Evolutionary conservation across 2,329 filamentous ascomycete species (phyloP), one percentile per base, ranked within the genome.

Genomic region (Fusarium palustre): DNA sequence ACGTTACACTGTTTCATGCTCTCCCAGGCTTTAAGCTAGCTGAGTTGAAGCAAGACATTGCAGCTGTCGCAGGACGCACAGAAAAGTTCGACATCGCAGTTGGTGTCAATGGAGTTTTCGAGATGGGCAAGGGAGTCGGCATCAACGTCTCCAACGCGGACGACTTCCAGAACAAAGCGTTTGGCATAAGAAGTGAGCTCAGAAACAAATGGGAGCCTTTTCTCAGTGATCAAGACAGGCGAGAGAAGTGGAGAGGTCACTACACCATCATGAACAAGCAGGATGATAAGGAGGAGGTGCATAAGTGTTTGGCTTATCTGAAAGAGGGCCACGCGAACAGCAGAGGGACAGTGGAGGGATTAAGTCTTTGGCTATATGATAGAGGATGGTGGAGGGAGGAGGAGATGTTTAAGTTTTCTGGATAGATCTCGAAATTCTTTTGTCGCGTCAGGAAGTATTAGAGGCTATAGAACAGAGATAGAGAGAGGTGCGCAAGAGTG

Each of bases 211-310:
- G 68, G 68, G 48, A 39, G 16, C 18, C 33, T 8, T 70, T 70
- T 28, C 41, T 70, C 0, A 71, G 68, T 41, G 42, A 60, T 1
- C 68, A 70, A 12, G 64, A 70, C 8, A 48, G 25, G 2, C 28
- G 47, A 3, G 45, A 66, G 25, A 71, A 55, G 7, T 70, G 68
- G 68, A 47, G 42, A n/a, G 68, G 68, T 2, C 68, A 70, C 6
- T 70, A 70, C 15, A 70, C 68, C 0, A 12, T 70, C 8, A 70
- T 71, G 68, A 71, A 70, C 20, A 70, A 70, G 31, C 64, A 70
- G 36, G 46, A 62, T 41, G 46, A 70, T n/a, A 53, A 59, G n/a
- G 49, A 55, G 20, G 69, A 49, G 42, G 42, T 68, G 13, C 22
- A 20, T 1, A 49, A 57, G 25, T 70, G 68, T 16, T 1, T 70